Percentiles rank a stretch among this genome's conserved stretches.
phyloP scores from a whole-genome alignment of 352 stramenopile genomes.

The Phytophthora capsici region DNA sequence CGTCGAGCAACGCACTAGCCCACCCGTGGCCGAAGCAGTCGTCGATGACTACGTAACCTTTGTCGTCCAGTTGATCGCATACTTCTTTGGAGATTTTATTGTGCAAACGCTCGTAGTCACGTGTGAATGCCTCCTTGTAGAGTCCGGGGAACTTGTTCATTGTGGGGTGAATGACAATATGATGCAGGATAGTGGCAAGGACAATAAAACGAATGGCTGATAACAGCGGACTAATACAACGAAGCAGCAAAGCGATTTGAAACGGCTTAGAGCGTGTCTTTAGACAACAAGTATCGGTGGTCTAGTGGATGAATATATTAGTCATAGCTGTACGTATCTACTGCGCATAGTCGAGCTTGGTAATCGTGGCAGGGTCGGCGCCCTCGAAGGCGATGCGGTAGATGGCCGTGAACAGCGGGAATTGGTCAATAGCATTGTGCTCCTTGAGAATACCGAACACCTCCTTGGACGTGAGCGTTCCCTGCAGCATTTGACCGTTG shows the following conservation, averaged over 20 bases:
- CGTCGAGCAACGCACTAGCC: slow-evolving; percentile 60
- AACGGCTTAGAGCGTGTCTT: slow-evolving; percentile 13
- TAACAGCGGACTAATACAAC: not conserved
- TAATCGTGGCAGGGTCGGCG: slow-evolving; percentile 84
- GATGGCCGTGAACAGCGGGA: slow-evolving; percentile 92
- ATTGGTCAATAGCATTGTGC: slow-evolving; percentile 83
- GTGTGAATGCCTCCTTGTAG: slow-evolving; percentile 59
- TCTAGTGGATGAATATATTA: slow-evolving; percentile 36
- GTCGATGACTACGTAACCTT: slow-evolving; percentile 72
- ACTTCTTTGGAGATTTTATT: slow-evolving; percentile 48
- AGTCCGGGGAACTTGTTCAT: slow-evolving; percentile 45
- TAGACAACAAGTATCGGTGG: slow-evolving; percentile 7
- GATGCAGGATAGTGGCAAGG: slow-evolving; percentile 7
- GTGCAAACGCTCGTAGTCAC: slow-evolving; percentile 59
- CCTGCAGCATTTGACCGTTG: slow-evolving; percentile 98
- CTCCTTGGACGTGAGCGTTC: slow-evolving; percentile 94
- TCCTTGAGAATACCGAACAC: slow-evolving; percentile 92
- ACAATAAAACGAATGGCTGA: slow-evolving; percentile 28
- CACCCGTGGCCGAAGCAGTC: slow-evolving; percentile 68
- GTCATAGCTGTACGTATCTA: slow-evolving; percentile 15
- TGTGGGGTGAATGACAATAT: not conserved
- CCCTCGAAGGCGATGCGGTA: slow-evolving; percentile 95
- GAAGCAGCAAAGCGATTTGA: slow-evolving; percentile 19
- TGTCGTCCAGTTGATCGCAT: slow-evolving; percentile 53
- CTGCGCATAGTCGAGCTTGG: slow-evolving; percentile 45